Evolutionary conservation across 345 rosid species (phyloP).

Genomic region (Sisymbrium irio): DNA sequence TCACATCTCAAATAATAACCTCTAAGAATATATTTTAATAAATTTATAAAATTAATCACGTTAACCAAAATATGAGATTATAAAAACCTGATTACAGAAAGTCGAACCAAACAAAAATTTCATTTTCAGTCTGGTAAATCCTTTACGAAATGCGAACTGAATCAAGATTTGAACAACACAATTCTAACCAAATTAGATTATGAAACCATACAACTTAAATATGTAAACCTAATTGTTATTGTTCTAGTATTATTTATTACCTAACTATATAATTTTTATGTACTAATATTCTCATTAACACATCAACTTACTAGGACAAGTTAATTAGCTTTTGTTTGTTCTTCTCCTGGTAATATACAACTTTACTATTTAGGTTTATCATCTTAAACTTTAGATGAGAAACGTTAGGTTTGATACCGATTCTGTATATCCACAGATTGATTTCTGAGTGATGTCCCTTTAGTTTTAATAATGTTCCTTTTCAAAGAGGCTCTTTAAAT

Average conservation of each 20-base stretch:
- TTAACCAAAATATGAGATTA: too few relatives aligned
- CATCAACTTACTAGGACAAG: neutral
- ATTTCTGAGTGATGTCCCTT: constrained; percentile 19
- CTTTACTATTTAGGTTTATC: neutral
- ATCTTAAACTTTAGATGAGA: neutral
- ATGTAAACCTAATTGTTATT: neutral
- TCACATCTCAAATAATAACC: too few relatives aligned
- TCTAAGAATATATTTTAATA: too few relatives aligned
- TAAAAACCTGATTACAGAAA: too few relatives aligned
- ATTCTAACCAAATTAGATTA: neutral
- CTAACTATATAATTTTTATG: too few relatives aligned
- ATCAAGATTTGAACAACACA: too few relatives aligned
- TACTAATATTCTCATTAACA: neutral
- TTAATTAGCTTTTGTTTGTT: neutral
- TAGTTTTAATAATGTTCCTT: neutral
- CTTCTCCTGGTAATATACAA: neutral
- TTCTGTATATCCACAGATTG: neutral
- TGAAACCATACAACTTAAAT: too few relatives aligned
- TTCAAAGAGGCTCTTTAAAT: constrained; percentile 21
- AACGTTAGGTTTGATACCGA: constrained; percentile 1
- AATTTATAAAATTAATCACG: neutral
- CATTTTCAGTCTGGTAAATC: too few relatives aligned
- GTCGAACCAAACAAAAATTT: too few relatives aligned
- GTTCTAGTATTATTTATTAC: neutral
- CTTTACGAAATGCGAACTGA: too few relatives aligned